phyloP scores from a whole-genome alignment of 2,329 filamentous ascomycete species.

The Colletotrichum zoysiae region DNA sequence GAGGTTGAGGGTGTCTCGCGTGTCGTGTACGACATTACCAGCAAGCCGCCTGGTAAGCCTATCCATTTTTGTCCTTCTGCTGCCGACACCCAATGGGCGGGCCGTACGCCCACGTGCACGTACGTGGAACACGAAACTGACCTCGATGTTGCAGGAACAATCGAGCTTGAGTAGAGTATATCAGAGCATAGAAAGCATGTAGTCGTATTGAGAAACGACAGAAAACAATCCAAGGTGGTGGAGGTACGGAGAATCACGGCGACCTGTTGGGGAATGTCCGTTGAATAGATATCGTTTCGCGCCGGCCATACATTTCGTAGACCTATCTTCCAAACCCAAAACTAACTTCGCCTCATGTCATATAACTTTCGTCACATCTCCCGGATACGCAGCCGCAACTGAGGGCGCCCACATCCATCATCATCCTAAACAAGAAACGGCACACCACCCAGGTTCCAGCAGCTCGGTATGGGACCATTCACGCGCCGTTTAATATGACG shows the following conservation, averaged over 20 bases:
- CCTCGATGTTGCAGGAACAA: slow-evolving; percentile 70
- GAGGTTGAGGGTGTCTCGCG: slow-evolving; percentile 76
- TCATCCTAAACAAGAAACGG: neutral
- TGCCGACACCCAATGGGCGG: neutral
- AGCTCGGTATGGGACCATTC: neutral
- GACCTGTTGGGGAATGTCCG: neutral
- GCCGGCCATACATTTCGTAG: neutral
- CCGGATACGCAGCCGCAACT: neutral
- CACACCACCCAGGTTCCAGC: neutral
- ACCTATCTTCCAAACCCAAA: neutral
- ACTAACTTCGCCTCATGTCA: neutral
- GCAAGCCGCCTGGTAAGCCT: slow-evolving; percentile 35
- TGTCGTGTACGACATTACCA: slow-evolving; percentile 67
- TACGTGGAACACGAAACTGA: slow-evolving; percentile 6
- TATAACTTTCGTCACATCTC: neutral
- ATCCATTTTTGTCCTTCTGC: neutral
- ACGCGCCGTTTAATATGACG: neutral
- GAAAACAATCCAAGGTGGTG: neutral
- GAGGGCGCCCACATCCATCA: neutral
- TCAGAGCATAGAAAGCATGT: neutral
- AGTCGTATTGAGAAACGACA: too few relatives aligned
- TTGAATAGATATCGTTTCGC: neutral
- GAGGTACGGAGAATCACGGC: neutral
- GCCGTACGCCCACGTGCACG: neutral
- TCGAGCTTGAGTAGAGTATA: slow-evolving; percentile 75